A percentile compares a stretch with the other conserved stretches of the same genome.
These are phyloP conservation scores for Coprinopsis sp. DNA, from an alignment of 768 basidiomycete genomes.

Conservation along the genomic window DNA sequence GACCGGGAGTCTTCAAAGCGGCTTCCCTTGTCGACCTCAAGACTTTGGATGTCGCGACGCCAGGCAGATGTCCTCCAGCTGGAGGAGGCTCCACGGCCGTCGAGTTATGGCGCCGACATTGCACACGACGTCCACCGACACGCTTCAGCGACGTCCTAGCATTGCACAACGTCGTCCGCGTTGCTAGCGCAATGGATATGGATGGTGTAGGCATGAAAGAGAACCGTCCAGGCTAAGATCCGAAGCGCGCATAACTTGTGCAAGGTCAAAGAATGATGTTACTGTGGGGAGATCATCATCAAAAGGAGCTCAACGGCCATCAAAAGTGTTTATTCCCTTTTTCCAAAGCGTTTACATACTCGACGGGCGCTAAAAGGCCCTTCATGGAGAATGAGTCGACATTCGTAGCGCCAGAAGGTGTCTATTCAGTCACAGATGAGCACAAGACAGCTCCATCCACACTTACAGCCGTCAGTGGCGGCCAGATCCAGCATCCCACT, in stretches of 20 bases:
- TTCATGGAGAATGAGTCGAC: conserved; percentile 78
- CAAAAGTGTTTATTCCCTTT: neutral
- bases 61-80: conserved; percentile 72
- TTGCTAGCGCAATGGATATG: conserved; percentile 17
- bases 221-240: conserved; percentile 39
- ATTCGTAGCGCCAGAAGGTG: conserved; percentile 86
- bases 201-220: conserved; percentile 35
- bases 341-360: neutral
- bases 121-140: conserved; percentile 1
- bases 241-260: conserved; percentile 26
- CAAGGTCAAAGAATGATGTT: too few relatives aligned
- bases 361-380: conserved; percentile 1
- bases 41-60: conserved; percentile 64
- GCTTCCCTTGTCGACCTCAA: conserved; percentile 63
- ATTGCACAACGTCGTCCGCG: conserved; percentile 3
- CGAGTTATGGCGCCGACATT: conserved; percentile 50
- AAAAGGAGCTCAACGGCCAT: neutral
- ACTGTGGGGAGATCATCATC: too few relatives aligned
- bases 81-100: conserved; percentile 61
- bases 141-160: conserved; percentile 1
- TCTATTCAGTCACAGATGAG: conserved; percentile 85
- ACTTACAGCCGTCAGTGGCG: conserved; percentile 33
- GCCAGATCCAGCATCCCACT: conserved; percentile 49
- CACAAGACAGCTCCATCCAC: conserved; percentile 59
- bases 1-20: conserved; percentile 66